phyloP scores from a whole-genome alignment of 2,329 filamentous ascomycete species.

The Verticillium longisporum region DNA sequence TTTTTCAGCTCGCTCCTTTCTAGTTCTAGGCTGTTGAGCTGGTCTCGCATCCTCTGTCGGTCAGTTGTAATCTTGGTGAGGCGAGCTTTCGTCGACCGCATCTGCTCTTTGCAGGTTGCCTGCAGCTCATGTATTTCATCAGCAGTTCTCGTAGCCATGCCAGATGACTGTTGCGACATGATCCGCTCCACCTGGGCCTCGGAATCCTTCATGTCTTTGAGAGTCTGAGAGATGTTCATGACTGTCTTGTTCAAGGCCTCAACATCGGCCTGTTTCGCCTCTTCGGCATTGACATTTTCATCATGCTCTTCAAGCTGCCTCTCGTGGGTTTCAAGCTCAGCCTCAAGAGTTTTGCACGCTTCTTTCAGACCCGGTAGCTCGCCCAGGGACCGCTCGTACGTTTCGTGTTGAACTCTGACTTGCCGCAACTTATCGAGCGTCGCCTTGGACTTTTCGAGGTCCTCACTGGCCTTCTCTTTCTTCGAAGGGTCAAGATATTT shows the following conservation, averaged over 20 bases:
- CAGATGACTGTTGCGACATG: slow-evolving; percentile 66
- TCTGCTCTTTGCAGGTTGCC: slow-evolving; percentile 58
- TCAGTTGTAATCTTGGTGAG: slow-evolving; percentile 62
- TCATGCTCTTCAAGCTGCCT: slow-evolving; percentile 63
- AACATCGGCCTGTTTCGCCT: slow-evolving; percentile 62
- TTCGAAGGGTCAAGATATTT: slow-evolving; percentile 55
- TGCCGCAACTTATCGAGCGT: slow-evolving; percentile 54
- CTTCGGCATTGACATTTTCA: slow-evolving; percentile 54
- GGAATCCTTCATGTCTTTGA: slow-evolving; percentile 64
- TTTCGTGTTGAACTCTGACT: slow-evolving; percentile 64
- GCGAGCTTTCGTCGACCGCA: slow-evolving; percentile 54
- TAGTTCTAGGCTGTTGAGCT: slow-evolving; percentile 66
- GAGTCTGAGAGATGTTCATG: slow-evolving; percentile 64
- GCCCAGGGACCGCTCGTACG: slow-evolving; percentile 60
- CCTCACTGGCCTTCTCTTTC: slow-evolving; percentile 54
- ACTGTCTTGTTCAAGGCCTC: slow-evolving; percentile 74
- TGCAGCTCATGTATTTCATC: slow-evolving; percentile 81
- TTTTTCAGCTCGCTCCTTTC: slow-evolving; percentile 69
- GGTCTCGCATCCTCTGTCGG: slow-evolving; percentile 62
- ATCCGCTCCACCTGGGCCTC: slow-evolving; percentile 70
- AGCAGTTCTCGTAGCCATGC: slow-evolving; percentile 59
- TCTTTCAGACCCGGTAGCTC: slow-evolving; percentile 66
- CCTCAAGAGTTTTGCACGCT: slow-evolving; percentile 55
- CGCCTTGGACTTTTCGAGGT: slow-evolving; percentile 43
- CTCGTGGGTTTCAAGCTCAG: slow-evolving; percentile 54